Base-by-base conservation (phyloP, 2,329 filamentous ascomycete species). In the Geoglossum cookeanum region DNA sequence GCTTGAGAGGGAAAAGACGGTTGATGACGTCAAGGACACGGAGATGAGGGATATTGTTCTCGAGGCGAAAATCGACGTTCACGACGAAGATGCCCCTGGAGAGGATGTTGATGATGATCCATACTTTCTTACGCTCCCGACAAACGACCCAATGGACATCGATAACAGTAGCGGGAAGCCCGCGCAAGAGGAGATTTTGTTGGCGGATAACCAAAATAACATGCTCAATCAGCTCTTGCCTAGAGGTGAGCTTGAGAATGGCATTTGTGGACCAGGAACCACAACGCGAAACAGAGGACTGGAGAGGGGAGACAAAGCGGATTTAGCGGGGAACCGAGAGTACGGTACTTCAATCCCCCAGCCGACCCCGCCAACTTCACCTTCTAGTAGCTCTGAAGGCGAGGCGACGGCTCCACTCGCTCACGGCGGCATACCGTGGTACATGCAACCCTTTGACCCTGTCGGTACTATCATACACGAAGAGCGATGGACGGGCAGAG, bases 341-440 rank as follows among this genome's bases (percentile, higher is more conserved):
- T 17, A n/a, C 9, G 49, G 11, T 32, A 2, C 30, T n/a, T 53
- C 49, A 37, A 11, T 15, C 32, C 35, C 29, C 15, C 54, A 55
- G 33, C 39, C 39, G 6, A 45, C 30, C 6, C 55, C 57, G 15
- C 53, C 57, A 32, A 58, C 57, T n/a, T 56, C 57, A 1, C 83
- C 83, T 30, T 83, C 83, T 1, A 77, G 22, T 22, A 22, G 81
- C 56, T 85, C 68, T 3, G 68, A 70, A 56, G 69, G 70, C 57
- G 75, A 78, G 49, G 68, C 74, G 1, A 64, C 70, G 61, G 78
- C 81, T 39, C 72, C 77, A 11, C 72, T 88, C 49, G 78, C 78
- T 1, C 76, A 84, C 54, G 91, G 91, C 58, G 91, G 91, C 37
- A 75, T 94, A 11, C 81, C 87, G 6, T 96, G 89, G 88, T 95